Base-by-base conservation (phyloP, 2,329 filamentous ascomycete species). In the Monosporascus ibericus region DNA sequence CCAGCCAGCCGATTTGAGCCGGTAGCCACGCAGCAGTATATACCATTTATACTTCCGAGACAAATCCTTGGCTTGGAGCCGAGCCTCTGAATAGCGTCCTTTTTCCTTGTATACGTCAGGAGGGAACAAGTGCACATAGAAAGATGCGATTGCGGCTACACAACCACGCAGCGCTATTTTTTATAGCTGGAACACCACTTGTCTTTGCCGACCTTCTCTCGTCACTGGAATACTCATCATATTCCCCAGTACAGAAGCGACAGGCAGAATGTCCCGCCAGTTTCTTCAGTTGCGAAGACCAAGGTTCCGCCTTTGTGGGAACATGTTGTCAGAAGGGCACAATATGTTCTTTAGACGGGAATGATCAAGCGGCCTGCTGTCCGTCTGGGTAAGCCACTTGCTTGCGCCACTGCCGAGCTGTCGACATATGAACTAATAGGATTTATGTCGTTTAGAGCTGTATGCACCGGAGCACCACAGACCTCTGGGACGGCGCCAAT, bases 391-490 rank as follows among this genome's bases (percentile, higher is more conserved):
- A 63, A 70, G 73, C 69, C n/a, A 30, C 25, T 47, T 40, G 11
- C 15, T 49, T 25, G 56, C 50, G 54, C 50, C 15, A 37, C 44
- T 9, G 40, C 40, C 9, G 7, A 14, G 9, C n/a, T 44, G 20
- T 44, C 20, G 20, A 5, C 22, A 6, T 36, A 38, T n/a, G 30
- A 47, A 24, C 30, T 6, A 22, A 17, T 6, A 42, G 7, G 3
- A 24, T 42, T 20, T 38, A 39, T 9, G 15, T 53, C 6, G 44
- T 50, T 55, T 54, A 81, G 79, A 50, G 76, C 74, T 34, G 72
- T 81, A 20, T 82, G 79, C 60, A 82, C 79, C n/a, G 79, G 79
- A 48, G 74, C 73, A 30, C 78, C 77, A n/a, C 70, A 72, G 2
- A 64, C 70, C 9, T 67, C 67, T 14, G 62, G 65, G 30, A 58